Evolutionary conservation across 169 alveolate species (phyloP).

Genomic region (Eimeria necatrix): DNA sequence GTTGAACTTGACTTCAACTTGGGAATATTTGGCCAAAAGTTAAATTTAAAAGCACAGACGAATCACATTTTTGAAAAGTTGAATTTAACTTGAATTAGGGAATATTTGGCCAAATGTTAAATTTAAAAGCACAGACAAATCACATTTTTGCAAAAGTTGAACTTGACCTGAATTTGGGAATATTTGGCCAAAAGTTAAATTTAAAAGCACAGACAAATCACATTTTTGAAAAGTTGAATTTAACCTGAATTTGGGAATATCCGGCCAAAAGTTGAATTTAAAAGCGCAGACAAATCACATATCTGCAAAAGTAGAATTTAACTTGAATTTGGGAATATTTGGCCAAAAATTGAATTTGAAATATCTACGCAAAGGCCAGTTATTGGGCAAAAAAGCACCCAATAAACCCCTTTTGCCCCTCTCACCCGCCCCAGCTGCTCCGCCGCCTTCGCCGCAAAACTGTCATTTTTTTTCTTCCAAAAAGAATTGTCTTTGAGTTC

Average conservation of each 20-base stretch:
- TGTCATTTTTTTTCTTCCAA: constrained; percentile 78
- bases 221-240: not conserved
- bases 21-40: no score
- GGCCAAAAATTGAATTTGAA: no score
- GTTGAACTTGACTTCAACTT: no score
- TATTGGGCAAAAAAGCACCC: not conserved
- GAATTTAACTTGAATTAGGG: no score
- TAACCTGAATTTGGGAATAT: no score
- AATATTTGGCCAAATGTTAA: no score
- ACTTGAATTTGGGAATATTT: no score
- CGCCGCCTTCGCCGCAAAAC: constrained; percentile 81
- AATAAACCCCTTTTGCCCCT: not conserved
- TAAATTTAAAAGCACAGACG: no score
- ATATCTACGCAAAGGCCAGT: not conserved
- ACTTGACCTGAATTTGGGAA: no score
- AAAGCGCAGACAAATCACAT: not conserved
- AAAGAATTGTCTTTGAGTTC: constrained; percentile 76
- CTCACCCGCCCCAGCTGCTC: constrained; percentile 74
- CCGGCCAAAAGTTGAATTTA: no score
- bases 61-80: not conserved
- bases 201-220: not conserved
- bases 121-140: not conserved
- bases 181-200: no score
- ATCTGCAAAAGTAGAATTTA: not conserved
- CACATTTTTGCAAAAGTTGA: not conserved